These are phyloP conservation scores for Arachnomyces sp. DNA, from an alignment of 2,329 filamentous ascomycete genomes.

Conservation along the genomic window DNA sequence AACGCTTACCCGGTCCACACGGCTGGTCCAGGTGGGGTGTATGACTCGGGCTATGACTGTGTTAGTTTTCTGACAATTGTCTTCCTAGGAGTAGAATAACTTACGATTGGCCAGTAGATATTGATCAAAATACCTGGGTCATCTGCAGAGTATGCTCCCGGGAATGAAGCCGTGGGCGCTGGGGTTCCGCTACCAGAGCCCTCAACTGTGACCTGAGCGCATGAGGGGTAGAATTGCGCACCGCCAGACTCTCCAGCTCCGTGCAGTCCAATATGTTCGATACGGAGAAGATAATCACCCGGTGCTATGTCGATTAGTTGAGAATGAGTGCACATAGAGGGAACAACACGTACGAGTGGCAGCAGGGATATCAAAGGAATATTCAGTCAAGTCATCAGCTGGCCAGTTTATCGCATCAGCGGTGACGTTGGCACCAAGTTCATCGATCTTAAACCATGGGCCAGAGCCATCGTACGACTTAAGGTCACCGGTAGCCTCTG, in stretches of 20 bases:
- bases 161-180: slow-evolving; percentile 1
- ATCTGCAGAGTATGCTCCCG: slow-evolving; percentile 4
- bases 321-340: no score
- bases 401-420: slow-evolving; percentile 3
- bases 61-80: not conserved
- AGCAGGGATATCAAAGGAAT: slow-evolving; percentile 31
- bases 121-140: slow-evolving; percentile 4
- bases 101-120: slow-evolving; percentile 8
- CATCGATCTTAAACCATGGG: slow-evolving; percentile 1
- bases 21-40: not conserved
- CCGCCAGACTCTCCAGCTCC: not conserved
- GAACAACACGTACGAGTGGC: slow-evolving; percentile 24
- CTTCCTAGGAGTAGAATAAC: not conserved
- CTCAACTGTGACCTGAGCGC: slow-evolving; percentile 24
- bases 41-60: not conserved
- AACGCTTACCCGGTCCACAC: not conserved
- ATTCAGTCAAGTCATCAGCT: not conserved
- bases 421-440: slow-evolving; percentile 1
- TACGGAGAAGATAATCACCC: slow-evolving; percentile 2
- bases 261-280: slow-evolving; percentile 1
- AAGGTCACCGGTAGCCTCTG: not conserved
- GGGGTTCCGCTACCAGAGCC: slow-evolving; percentile 30
- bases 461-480: slow-evolving; percentile 3
- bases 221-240: slow-evolving; percentile 6
- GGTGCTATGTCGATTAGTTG: not conserved